Percentiles rank a stretch among this genome's conserved stretches.
Conservation (phyloP, 306 rosid species). For the Inga leiocalycina region DNA sequence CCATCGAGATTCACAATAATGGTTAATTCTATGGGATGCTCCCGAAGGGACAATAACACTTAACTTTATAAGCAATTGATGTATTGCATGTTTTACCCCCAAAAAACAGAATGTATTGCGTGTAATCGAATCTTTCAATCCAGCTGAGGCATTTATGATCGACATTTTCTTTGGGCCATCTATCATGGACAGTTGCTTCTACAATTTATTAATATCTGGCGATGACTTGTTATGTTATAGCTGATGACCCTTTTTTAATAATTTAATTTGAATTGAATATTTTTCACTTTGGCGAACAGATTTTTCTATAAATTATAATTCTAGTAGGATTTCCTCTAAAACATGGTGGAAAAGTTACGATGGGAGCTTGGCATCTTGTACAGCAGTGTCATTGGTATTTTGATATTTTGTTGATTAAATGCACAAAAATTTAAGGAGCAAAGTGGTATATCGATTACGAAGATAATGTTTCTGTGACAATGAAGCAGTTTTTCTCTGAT, state of each 20-base stretch:
- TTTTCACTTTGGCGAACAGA: neutral
- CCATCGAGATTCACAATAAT: neutral
- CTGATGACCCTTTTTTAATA: neutral
- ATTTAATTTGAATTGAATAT: neutral
- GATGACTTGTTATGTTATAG: neutral
- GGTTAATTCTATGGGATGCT: neutral
- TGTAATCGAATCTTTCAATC: neutral
- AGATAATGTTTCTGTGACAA: neutral
- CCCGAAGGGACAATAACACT: neutral
- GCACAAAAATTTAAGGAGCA: neutral
- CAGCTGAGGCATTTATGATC: neutral
- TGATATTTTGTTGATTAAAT: neutral
- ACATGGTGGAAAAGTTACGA: neutral
- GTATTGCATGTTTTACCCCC: neutral
- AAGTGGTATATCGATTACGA: neutral
- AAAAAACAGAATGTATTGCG: neutral
- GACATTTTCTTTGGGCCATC: neutral
- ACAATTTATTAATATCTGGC: neutral
- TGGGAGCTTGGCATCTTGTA: neutral
- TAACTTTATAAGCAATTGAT: neutral
- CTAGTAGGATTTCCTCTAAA: neutral
- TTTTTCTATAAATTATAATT: neutral
- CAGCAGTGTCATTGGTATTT: neutral
- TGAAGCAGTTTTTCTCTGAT: slow-evolving; percentile 33
- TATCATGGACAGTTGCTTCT: neutral